These are phyloP conservation scores for Populus ilicifolia DNA, from an alignment of 345 rosid genomes.

Conservation along the genomic window DNA sequence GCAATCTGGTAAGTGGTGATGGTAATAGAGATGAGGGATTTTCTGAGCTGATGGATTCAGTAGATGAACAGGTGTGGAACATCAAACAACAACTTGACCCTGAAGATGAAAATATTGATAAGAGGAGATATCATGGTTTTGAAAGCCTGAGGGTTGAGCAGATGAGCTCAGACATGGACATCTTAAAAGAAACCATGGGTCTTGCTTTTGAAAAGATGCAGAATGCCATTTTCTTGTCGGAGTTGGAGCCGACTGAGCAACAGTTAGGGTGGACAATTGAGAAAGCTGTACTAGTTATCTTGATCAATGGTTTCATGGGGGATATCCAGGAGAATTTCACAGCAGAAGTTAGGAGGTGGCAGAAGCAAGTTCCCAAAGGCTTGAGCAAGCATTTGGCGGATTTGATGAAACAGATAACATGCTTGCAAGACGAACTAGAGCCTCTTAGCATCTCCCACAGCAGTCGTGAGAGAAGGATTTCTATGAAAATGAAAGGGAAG, in stretches of 20 bases:
- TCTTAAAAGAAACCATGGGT: conserved; percentile 69
- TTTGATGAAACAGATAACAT: conserved; percentile 32
- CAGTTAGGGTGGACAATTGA: conserved; percentile 63
- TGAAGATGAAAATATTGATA: conserved; percentile 28
- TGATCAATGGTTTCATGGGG: conserved; percentile 44
- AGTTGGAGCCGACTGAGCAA: conserved; percentile 59
- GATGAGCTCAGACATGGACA: conserved; percentile 57
- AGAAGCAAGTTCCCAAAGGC: conserved; percentile 26
- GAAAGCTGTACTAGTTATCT: conserved; percentile 35
- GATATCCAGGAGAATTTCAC: conserved; percentile 40
- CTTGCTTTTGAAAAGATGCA: conserved; percentile 80
- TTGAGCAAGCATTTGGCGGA: conserved; percentile 37
- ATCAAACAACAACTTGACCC: conserved; percentile 63
- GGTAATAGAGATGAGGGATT: conserved; percentile 48
- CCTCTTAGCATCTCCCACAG: conserved; percentile 18
- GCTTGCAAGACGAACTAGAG: conserved; percentile 41
- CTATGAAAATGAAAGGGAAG: conserved; percentile 10
- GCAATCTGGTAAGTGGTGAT: conserved; percentile 19
- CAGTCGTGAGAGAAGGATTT: conserved; percentile 3
- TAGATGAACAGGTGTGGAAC: conserved; percentile 66
- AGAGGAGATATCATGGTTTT: conserved; percentile 25
- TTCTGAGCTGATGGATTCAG: conserved; percentile 57
- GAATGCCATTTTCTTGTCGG: conserved; percentile 55
- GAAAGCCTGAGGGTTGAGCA: conserved; percentile 42
- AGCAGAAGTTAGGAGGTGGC: conserved; percentile 26